Percentiles rank a stretch among this genome's conserved stretches.
These are phyloP conservation scores for Pythium insidiosum DNA, from an alignment of 352 stramenopile species.

Conservation along the genomic window DNA sequence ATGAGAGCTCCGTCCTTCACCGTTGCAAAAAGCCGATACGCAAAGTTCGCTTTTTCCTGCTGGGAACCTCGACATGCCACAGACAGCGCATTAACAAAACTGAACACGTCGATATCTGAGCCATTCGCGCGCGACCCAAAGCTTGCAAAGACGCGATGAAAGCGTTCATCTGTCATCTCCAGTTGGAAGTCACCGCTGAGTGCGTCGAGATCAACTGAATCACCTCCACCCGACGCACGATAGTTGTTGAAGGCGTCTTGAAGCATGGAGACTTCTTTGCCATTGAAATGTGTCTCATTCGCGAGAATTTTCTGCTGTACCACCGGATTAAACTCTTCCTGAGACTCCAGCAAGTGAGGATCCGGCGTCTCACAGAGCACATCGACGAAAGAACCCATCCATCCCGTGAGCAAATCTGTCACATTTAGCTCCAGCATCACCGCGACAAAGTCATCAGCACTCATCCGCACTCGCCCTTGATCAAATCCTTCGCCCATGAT, in stretches of 20 bases:
- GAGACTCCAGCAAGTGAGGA: conserved; percentile 69
- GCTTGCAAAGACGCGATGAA: conserved; percentile 65
- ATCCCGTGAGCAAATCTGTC: conserved; percentile 57
- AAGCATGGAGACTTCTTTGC: conserved; percentile 70
- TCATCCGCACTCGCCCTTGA: conserved; percentile 71
- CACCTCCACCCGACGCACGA: conserved; percentile 49
- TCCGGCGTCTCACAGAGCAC: conserved; percentile 79
- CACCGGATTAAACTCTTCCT: conserved; percentile 85
- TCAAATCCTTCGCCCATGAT: conserved; percentile 78
- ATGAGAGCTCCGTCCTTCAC: conserved; percentile 36
- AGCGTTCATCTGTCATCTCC: conserved; percentile 79
- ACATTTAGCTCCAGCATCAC: conserved; percentile 46
- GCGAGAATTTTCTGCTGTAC: conserved; percentile 86
- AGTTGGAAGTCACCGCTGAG: conserved; percentile 74
- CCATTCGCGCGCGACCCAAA: conserved; percentile 77
- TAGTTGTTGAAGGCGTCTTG: conserved; percentile 86
- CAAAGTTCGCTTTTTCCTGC: conserved; percentile 71
- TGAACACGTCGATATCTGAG: conserved; percentile 80
- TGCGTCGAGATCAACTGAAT: conserved; percentile 68
- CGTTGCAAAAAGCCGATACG: conserved; percentile 74
- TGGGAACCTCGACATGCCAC: conserved; percentile 63
- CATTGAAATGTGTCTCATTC: conserved; percentile 72
- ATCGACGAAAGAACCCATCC: conserved; percentile 82
- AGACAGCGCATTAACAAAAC: conserved; percentile 75
- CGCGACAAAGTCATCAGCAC: conserved; percentile 58